Evolutionary conservation across 2,329 filamentous ascomycete genomes (phyloP), one percentile per base, ranked within the genome.

Genomic region (Xylariales sp.): DNA sequence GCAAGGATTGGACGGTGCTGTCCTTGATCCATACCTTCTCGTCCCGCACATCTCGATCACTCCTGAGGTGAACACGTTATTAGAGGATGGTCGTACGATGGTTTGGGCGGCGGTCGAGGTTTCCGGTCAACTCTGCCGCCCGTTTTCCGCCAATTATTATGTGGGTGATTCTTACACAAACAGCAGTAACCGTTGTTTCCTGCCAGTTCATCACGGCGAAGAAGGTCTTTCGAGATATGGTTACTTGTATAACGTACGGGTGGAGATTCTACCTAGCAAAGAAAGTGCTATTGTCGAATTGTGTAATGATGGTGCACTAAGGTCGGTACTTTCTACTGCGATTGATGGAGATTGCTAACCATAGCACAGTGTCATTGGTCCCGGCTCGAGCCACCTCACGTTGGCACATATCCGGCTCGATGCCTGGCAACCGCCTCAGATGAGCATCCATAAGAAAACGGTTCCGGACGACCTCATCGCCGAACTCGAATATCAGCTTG

Each of bases 401-500:
- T 55, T 80, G n/a, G 72, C 65, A 10, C 68, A 74, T 32, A 49
- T 77, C 4, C 55, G 57, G 4, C 56, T 74, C 9, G 51, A 59
- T 31, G 42, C 48, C 7, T 28, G 29, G n/a, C 43, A 42, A 21
- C 43, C 16, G 36, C 40, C 45, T 31, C 32, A 29, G 7, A 28
- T 40, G 4, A 42, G 40, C 11, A 41, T 44, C 7, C 59, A 67
- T 39, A 22, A 51, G 7, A 60, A 61, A 22, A 63, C 68, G 34
- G 68, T 62, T 28, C 71, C 78, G 0, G 75, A 81, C 10, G 66
- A 74, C 29, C 60, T 82, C 22, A 77, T 84, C 12, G 68, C 75
- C 18, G 75, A 81, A 43, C 63, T 83, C 9, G 76, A 82, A 51
- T 60, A 64, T 21, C 70, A 80, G 42, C 68, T 83, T 3, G 76